A percentile compares a stretch with the other conserved stretches of the same genome.
Evolutionary conservation across 257 asterid species (phyloP).

Genomic region (Fraxinus quadrangulata): DNA sequence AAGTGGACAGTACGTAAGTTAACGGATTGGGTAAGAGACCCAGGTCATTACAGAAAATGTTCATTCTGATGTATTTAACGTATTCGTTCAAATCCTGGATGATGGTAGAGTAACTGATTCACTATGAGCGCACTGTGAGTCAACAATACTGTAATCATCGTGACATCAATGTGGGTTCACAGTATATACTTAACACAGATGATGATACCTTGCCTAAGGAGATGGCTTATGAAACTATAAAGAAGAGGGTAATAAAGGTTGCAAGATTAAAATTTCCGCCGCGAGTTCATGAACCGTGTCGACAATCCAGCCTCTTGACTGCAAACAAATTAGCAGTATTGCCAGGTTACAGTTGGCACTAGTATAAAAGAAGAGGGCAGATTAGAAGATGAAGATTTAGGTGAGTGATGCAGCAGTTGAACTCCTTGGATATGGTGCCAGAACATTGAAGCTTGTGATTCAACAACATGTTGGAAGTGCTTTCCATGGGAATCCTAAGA

Average conservation of each 20-base stretch:
- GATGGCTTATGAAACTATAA: constrained; percentile 66
- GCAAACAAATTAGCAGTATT: constrained; percentile 61
- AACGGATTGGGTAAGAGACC: no score
- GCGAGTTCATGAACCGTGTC: constrained; percentile 91
- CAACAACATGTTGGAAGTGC: constrained; percentile 85
- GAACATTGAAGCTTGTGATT: constrained; percentile 90
- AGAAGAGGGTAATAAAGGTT: constrained; percentile 69
- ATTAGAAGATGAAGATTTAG: constrained; percentile 68
- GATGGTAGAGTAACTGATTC: constrained; percentile 62
- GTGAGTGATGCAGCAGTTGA: constrained; percentile 74
- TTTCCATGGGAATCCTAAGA: constrained; percentile 84
- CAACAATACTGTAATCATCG: constrained; percentile 76
- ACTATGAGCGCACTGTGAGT: constrained; percentile 87
- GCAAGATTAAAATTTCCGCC: constrained; percentile 78
- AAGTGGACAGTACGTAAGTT: no score
- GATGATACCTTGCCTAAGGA: constrained; percentile 56
- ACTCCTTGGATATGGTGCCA: constrained; percentile 83
- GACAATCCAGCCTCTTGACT: constrained; percentile 96
- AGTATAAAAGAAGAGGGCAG: constrained; percentile 73
- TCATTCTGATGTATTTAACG: no score
- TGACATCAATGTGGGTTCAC: constrained; percentile 96
- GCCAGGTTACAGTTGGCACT: constrained; percentile 83
- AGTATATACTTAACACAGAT: constrained; percentile 37
- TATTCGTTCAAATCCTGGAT: no score
- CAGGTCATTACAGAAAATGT: no score